These are phyloP conservation scores for Tylopilus subfusipes DNA, from an alignment of 768 basidiomycete species.

Conservation along the genomic window DNA sequence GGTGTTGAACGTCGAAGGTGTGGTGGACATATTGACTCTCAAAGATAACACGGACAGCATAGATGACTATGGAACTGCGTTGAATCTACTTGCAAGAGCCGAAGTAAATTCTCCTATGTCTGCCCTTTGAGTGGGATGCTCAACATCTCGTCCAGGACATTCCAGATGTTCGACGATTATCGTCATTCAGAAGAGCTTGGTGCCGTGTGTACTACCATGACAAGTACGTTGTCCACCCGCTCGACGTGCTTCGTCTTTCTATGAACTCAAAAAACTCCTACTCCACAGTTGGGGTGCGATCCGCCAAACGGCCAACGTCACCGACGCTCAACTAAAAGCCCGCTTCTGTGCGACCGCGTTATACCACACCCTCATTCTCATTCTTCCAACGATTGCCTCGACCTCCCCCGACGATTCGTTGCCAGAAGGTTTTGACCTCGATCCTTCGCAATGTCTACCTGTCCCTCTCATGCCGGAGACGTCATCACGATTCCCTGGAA, in stretches of 20 bases:
- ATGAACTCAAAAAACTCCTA: neutral
- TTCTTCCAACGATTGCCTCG: slow-evolving; percentile 36
- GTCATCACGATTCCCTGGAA: slow-evolving; percentile 68
- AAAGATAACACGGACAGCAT: slow-evolving; percentile 67
- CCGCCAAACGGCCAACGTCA: slow-evolving; percentile 67
- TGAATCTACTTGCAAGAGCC: slow-evolving; percentile 59
- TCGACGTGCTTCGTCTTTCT: neutral
- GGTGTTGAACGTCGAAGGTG: slow-evolving; percentile 71
- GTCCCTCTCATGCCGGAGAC: slow-evolving; percentile 60
- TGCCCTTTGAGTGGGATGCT: neutral
- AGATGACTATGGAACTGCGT: slow-evolving; percentile 65
- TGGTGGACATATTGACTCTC: slow-evolving; percentile 78
- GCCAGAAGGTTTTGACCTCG: slow-evolving; percentile 48
- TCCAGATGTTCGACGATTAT: slow-evolving; percentile 64
- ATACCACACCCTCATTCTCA: slow-evolving; percentile 57
- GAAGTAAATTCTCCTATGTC: slow-evolving; percentile 37
- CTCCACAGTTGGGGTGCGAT: slow-evolving; percentile 70
- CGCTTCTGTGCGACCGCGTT: slow-evolving; percentile 74
- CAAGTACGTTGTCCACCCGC: slow-evolving; percentile 54
- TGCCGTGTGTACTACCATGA: slow-evolving; percentile 85
- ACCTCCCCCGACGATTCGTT: slow-evolving; percentile 31
- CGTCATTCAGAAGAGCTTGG: slow-evolving; percentile 79
- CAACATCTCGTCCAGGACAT: slow-evolving; percentile 45
- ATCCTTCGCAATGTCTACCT: slow-evolving; percentile 55
- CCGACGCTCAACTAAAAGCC: slow-evolving; percentile 71